A percentile compares a stretch with the other conserved stretches of the same genome.
Evolutionary conservation across 768 basidiomycete species (phyloP).

Genomic region (Russula olivacea): DNA sequence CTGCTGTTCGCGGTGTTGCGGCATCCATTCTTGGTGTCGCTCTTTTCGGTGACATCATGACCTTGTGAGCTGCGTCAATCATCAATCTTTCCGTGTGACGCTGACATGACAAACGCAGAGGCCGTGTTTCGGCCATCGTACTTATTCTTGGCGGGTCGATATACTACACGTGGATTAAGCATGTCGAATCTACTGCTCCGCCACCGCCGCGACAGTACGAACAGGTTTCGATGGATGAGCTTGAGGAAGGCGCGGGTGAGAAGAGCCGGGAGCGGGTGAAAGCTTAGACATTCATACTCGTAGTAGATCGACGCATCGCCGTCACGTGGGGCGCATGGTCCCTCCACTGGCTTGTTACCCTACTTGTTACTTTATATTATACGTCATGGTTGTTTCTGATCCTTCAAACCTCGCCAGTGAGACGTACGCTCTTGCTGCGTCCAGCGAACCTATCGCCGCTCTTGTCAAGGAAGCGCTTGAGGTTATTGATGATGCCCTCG

Average conservation of each 20-base stretch:
- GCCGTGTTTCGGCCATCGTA: constrained; percentile 73
- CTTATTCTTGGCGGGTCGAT: constrained; percentile 78
- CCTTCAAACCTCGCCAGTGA: constrained; percentile 46
- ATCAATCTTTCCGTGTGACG: background rate
- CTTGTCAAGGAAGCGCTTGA: constrained; percentile 72
- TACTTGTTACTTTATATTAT: background rate
- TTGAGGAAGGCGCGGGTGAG: constrained; percentile 44
- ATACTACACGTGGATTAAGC: constrained; percentile 86
- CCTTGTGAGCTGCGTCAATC: constrained; percentile 44
- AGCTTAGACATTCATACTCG: background rate
- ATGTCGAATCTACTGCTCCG: constrained; percentile 48
- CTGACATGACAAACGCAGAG: constrained; percentile 40
- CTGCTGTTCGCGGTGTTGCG: constrained; percentile 90
- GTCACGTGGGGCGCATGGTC: constrained; percentile 13
- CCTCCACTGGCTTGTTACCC: too few relatives aligned
- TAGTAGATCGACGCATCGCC: background rate
- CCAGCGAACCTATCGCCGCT: constrained; percentile 47
- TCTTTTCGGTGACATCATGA: constrained; percentile 77
- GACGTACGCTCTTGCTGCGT: constrained; percentile 58
- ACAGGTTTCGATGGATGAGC: constrained; percentile 56
- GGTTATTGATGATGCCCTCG: constrained; percentile 74
- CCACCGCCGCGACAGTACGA: constrained; percentile 44
- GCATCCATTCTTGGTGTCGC: constrained; percentile 79
- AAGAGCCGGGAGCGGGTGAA: background rate
- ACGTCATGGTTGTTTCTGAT: constrained; percentile 34